Base-by-base conservation (phyloP, 768 basidiomycete genomes). In the Galerina marginata region DNA sequence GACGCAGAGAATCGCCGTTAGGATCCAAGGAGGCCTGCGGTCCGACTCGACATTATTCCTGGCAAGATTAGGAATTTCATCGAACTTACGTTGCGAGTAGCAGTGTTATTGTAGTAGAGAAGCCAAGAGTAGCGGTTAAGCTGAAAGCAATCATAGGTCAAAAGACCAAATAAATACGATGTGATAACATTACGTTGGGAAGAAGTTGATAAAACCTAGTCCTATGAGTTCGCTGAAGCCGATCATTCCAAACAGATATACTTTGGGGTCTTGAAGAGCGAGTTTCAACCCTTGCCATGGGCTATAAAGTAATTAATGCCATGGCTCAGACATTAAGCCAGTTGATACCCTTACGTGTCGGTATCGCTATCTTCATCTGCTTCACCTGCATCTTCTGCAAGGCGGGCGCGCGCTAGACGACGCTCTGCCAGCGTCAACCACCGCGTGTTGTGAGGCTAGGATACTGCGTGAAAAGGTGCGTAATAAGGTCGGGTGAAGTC, bases 321-420 rank as follows among this genome's bases (percentile, higher is more conserved):
- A 7, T 4, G 7, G 29, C 4, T 2, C 29, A 5, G 29, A 33
- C 29, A 33, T 33, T 5, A 33, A 7, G 5, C 29, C 29, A 33
- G 29, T 33, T 5, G 7, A 33, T 33, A 5, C 29, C 29, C 29
- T 33, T 36, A 88, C 87, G 87, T 84, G 55, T 85, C 86, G 36
- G 78, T 72, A 0, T 68, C 68, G 23, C 79, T 79, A 62, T 90
- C 88, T 66, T 81, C 73, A 63, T 89, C 87, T 0, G 87, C 87
- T 73, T 88, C 87, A 1, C 87, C 86, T 7, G 83, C 85, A 66
- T 89, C 87, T 65, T 89, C 88, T 0, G 87, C 83, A n/a, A 89
- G 80, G n/a, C 87, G 84, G 16, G 82, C 82, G 67, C 86, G 86
- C 4, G 88, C 88, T 12, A 90, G 76, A 25, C 79, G 81, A 20